Base-by-base conservation (phyloP, 352 stramenopile species). In the Globisporangium spinosum region DNA sequence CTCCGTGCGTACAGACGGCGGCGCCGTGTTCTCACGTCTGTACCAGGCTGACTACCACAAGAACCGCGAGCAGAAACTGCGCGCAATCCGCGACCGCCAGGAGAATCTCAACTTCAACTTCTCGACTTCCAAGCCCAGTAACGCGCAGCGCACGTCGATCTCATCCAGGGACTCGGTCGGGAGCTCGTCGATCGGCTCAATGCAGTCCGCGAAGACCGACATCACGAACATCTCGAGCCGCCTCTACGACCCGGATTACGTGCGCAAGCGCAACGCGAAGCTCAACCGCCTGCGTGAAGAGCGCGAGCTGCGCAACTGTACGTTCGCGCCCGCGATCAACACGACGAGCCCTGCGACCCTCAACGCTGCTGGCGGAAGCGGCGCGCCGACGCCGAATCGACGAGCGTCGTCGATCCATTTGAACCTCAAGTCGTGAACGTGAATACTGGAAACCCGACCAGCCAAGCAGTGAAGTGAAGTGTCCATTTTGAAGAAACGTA, bases 1-100 rank as follows among this genome's bases (percentile, higher is more conserved):
- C 12, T 93, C 85, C 13, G 80, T 88, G 25, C 77, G 85, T 61
- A 95, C 87, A 22, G 87, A 93, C 65, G 87, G 85, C 45, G 87
- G 87, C 49, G 81, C 85, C 10, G 87, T 95, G 38, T 95, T 95
- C 66, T 92, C 85, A 32, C 75, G 87, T 10, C 69, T 95, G 63
- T 95, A 95, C 62, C 85, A 95, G 68, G 73, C 87, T n/a, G 83
- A 95, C 68, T 91, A 86, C 66, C 85, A 91, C 74, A 91, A 93
- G 77, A 87, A 78, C 34, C 82, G 85, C 29, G 87, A 93, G 17
- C 75, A 80, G 62, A 93, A 90, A 72, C 78, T 87, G 54, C 78
- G 83, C 51, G 74, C 69, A 38, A 78, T 89, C 25, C 81, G 82
- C 53, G 82, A 93, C 53, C 82, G 87, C 3, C 82, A 89, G 43